These are phyloP conservation scores for Eucalyptus camaldulensis DNA, from an alignment of 345 rosid species.

Conservation along the genomic window DNA sequence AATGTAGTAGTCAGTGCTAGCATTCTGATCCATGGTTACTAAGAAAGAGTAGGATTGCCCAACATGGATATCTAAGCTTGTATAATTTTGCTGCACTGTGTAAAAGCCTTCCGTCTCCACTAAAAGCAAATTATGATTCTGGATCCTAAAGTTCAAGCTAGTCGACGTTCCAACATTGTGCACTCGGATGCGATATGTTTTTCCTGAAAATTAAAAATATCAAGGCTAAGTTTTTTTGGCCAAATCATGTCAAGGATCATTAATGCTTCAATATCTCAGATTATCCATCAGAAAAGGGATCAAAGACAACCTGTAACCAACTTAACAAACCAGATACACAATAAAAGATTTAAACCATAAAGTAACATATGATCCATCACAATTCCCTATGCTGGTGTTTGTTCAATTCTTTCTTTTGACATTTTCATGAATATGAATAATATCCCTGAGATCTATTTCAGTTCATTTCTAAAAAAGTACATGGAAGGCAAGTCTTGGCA, in stretches of 20 bases:
- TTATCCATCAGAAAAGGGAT: neutral
- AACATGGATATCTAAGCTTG: constrained; percentile 77
- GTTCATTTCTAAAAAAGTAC: neutral
- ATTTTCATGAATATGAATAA: neutral
- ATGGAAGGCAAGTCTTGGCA: neutral
- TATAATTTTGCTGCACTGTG: constrained; percentile 54
- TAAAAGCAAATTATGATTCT: constrained; percentile 77
- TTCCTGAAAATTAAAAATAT: constrained; percentile 40
- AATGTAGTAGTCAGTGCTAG: constrained; percentile 72
- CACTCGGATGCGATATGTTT: constrained; percentile 75
- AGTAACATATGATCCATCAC: neutral
- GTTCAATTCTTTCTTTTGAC: neutral
- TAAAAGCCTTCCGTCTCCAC: constrained; percentile 84
- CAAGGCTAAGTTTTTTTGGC: neutral
- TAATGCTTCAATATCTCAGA: neutral
- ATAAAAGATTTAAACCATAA: neutral
- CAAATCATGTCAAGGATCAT: neutral
- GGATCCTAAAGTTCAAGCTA: constrained; percentile 88
- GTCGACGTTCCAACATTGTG: constrained; percentile 89
- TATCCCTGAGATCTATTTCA: neutral
- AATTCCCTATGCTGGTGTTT: neutral
- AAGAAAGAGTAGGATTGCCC: constrained; percentile 91
- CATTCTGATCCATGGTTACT: constrained; percentile 89
- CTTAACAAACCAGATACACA: neutral
- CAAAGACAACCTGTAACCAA: neutral